Conservation (phyloP, 441 rosid genomes). For the Dalechampia spathulata region DNA sequence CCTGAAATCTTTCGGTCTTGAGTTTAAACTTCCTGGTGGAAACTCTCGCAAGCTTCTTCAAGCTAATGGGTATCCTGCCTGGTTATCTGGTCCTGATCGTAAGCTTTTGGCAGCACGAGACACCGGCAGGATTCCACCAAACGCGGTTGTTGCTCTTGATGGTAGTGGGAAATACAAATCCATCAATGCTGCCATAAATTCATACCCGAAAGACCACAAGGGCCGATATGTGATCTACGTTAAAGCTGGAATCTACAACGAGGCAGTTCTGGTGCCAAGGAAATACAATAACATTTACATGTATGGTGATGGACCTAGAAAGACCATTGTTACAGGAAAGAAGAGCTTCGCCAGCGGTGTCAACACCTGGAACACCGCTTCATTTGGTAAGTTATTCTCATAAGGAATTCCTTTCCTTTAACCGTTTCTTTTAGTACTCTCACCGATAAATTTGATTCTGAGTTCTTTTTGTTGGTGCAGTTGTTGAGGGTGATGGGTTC, state of each 20-base stretch:
- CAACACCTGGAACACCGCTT: slow-evolving; percentile 25
- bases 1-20: slow-evolving; percentile 34
- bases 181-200: slow-evolving; percentile 16
- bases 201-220: slow-evolving; percentile 7
- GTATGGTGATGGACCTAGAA: slow-evolving; percentile 31
- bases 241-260: slow-evolving; percentile 24
- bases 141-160: slow-evolving; percentile 23
- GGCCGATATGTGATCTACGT: slow-evolving; percentile 23
- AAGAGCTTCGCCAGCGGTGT: slow-evolving; percentile 22
- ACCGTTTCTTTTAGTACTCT: too few species aligned
- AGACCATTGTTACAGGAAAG: slow-evolving; percentile 25
- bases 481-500: slow-evolving; percentile 19
- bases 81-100: slow-evolving; percentile 22
- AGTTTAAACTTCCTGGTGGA: slow-evolving; percentile 9
- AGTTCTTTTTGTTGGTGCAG: slow-evolving; percentile 10
- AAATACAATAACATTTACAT: slow-evolving; percentile 11
- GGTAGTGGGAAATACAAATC: slow-evolving; percentile 22
- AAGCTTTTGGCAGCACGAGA: slow-evolving; percentile 8
- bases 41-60: slow-evolving; percentile 12
- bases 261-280: slow-evolving; percentile 18
- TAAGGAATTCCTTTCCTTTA: too few species aligned
- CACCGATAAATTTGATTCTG: too few species aligned
- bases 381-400: slow-evolving; percentile 25
- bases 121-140: not conserved
- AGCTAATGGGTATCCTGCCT: slow-evolving; percentile 18